phyloP scores from a whole-genome alignment of 2,329 filamentous ascomycete genomes.

The Paracoccidioides lutzii region DNA sequence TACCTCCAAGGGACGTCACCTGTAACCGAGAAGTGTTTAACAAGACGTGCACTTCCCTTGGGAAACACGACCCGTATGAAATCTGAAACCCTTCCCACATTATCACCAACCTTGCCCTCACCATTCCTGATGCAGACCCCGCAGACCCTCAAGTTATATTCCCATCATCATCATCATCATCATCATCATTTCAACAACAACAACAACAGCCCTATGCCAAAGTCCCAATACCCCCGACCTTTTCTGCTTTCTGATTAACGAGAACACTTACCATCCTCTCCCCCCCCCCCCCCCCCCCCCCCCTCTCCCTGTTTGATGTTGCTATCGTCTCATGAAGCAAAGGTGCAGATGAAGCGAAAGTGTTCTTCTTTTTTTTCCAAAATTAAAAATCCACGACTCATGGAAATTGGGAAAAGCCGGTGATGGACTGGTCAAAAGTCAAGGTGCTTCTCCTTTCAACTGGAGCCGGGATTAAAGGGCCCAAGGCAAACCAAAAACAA shows the following conservation, averaged over 20 bases:
- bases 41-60: not conserved
- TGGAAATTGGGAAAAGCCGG: not conserved
- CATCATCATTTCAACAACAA: not conserved
- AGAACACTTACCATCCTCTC: not conserved
- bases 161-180: not conserved
- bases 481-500: not conserved
- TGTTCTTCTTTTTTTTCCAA: not conserved
- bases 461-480: not conserved
- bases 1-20: not conserved
- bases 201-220: not conserved
- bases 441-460: not conserved
- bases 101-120: too few relatives aligned
- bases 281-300: too few relatives aligned
- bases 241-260: not conserved
- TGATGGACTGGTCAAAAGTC: not conserved
- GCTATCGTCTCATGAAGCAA: not conserved
- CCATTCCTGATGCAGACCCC: too few relatives aligned
- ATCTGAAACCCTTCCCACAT: not conserved
- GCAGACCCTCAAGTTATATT: too few relatives aligned
- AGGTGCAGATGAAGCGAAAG: not conserved
- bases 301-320: not conserved
- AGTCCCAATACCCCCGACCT: not conserved
- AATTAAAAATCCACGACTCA: not conserved
- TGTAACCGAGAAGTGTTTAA: not conserved
- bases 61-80: not conserved